These are phyloP conservation scores for Alternaria novae-zelandiae DNA, from an alignment of 2,329 filamentous ascomycete species.

Conservation along the genomic window DNA sequence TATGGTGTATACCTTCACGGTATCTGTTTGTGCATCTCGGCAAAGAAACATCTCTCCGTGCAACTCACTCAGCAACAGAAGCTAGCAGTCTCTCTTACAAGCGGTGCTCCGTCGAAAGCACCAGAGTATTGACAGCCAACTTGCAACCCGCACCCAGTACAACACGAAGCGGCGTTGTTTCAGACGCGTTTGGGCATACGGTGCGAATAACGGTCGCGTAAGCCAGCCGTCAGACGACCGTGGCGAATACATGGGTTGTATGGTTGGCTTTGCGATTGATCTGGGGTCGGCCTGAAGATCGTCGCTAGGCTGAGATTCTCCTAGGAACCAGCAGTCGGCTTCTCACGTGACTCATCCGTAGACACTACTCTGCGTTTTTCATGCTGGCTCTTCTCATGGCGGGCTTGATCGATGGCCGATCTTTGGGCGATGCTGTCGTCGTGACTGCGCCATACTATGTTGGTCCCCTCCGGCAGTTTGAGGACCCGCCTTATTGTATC, in stretches of 20 bases:
- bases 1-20: not conserved
- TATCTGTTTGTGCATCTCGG: not conserved
- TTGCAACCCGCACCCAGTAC: not conserved
- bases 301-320: slow-evolving; percentile 1
- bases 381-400: slow-evolving; percentile 75
- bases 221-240: not conserved
- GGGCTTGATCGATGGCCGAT: slow-evolving; percentile 86
- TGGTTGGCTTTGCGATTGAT: not conserved
- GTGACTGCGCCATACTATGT: slow-evolving; percentile 94
- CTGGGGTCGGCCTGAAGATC: not conserved
- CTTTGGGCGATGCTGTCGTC: slow-evolving; percentile 94
- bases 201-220: not conserved
- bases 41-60: not conserved
- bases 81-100: not conserved
- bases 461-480: slow-evolving; percentile 84
- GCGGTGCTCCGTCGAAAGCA: not conserved
- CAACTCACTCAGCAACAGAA: not conserved
- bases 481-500: slow-evolving; percentile 94
- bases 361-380: slow-evolving; percentile 53
- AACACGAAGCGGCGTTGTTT: not conserved
- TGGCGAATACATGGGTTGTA: not conserved
- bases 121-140: not conserved
- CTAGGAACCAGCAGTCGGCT: slow-evolving; percentile 35
- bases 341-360: slow-evolving; percentile 45
- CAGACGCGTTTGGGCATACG: not conserved